Evolutionary conservation across 129 eudicot genomes (phyloP).

Genomic region (Centella asiatica): DNA sequence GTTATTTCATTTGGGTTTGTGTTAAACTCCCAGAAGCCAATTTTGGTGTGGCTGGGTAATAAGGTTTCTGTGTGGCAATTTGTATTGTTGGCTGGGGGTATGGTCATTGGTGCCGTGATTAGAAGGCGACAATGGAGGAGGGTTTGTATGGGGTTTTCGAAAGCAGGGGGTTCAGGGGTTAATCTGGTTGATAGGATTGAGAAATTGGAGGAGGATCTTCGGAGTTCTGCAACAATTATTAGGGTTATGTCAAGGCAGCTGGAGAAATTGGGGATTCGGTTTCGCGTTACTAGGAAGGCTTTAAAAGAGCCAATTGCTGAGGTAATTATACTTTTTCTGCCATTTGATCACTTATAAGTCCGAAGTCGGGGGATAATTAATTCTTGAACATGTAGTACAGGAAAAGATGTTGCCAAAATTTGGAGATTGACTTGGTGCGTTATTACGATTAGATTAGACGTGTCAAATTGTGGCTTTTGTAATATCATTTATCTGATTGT

Average conservation of each 20-base stretch:
- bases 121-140: conserved; percentile 79
- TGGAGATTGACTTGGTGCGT: neutral
- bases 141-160: conserved; percentile 46
- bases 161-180: conserved; percentile 32
- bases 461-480: neutral
- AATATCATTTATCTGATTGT: too few species aligned
- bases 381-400: neutral
- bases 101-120: conserved; percentile 59
- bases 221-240: conserved; percentile 50
- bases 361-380: neutral
- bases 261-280: conserved; percentile 89
- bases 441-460: neutral
- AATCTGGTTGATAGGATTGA: conserved; percentile 74
- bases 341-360: neutral
- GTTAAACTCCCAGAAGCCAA: conserved; percentile 37
- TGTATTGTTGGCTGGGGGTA: conserved; percentile 46
- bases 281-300: conserved; percentile 68
- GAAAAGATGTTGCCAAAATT: neutral
- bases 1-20: conserved; percentile 37
- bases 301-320: conserved; percentile 79
- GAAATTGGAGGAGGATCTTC: conserved; percentile 77
- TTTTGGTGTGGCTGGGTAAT: conserved; percentile 45
- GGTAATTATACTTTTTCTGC: conserved; percentile 30
- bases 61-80: conserved; percentile 52
- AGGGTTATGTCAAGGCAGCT: conserved; percentile 85